phyloP scores from a whole-genome alignment of 768 basidiomycete genomes.

The Amanita pseudoporphyria region DNA sequence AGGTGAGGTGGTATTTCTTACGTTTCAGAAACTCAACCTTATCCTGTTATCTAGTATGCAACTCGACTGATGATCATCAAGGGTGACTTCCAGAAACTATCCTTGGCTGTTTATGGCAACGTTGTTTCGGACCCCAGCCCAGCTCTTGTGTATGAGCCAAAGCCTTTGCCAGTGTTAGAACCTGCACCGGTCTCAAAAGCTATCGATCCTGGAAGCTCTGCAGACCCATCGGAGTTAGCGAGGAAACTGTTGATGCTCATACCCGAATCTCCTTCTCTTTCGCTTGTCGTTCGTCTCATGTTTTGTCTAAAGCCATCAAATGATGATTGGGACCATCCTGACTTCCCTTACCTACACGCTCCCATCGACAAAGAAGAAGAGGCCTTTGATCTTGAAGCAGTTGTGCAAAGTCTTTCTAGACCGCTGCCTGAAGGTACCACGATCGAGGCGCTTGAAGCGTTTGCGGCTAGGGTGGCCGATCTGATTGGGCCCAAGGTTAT shows the following conservation, averaged over 20 bases:
- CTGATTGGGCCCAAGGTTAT: slow-evolving; percentile 50
- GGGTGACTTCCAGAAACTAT: slow-evolving; percentile 59
- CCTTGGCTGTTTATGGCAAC: slow-evolving; percentile 55
- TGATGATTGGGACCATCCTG: slow-evolving; percentile 72
- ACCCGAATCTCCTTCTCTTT: slow-evolving; percentile 51
- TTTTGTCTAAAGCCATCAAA: slow-evolving; percentile 70
- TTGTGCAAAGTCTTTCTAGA: slow-evolving; percentile 40
- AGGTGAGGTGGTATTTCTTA: slow-evolving; percentile 37
- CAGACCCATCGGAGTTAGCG: slow-evolving; percentile 55
- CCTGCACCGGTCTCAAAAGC: slow-evolving; percentile 34
- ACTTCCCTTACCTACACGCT: slow-evolving; percentile 63
- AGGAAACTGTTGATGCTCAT: slow-evolving; percentile 51
- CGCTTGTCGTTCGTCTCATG: slow-evolving; percentile 61
- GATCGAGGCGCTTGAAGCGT: slow-evolving; percentile 37
- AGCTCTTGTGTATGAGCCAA: slow-evolving; percentile 31
- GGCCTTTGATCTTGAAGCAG: slow-evolving; percentile 48
- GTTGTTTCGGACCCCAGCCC: slow-evolving; percentile 36
- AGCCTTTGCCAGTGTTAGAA: slow-evolving; percentile 23
- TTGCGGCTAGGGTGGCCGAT: slow-evolving; percentile 47
- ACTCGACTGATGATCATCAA: slow-evolving; percentile 77
- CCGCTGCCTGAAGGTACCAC: slow-evolving; percentile 53
- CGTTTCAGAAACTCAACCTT: background rate
- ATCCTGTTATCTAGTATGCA: slow-evolving; percentile 35
- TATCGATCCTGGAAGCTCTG: slow-evolving; percentile 50
- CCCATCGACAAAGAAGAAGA: slow-evolving; percentile 42